phyloP scores from a whole-genome alignment of 805 yeast species.

The Candida cerambycidarum region DNA sequence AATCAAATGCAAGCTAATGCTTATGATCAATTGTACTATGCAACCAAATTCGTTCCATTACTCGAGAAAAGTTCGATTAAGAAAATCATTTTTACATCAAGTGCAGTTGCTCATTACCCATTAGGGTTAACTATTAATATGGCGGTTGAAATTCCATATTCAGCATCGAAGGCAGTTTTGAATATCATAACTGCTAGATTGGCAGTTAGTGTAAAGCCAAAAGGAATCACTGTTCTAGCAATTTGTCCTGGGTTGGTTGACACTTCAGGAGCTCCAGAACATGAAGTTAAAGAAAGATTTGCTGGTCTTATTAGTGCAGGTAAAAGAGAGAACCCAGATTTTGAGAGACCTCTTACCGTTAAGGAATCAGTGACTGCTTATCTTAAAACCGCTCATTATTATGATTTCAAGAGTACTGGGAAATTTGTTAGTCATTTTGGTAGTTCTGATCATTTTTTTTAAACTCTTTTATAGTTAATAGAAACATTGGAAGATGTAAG shows the following conservation, averaged over 20 bases:
- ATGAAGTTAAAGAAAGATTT: neutral
- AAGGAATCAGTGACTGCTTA: neutral
- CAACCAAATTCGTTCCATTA: slow-evolving; percentile 8
- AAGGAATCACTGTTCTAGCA: slow-evolving; percentile 5
- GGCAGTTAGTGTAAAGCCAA: slow-evolving; percentile 2
- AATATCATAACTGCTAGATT: slow-evolving; percentile 1
- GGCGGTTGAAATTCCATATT: neutral
- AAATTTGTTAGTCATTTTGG: slow-evolving; percentile 4
- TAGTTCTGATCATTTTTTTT: neutral
- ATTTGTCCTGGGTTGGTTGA: slow-evolving; percentile 10
- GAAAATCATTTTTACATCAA: slow-evolving; percentile 3
- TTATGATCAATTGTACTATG: slow-evolving; percentile 8
- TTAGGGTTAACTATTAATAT: neutral
- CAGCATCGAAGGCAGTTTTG: slow-evolving; percentile 9
- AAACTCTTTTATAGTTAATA: too few relatives aligned
- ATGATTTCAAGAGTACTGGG: slow-evolving; percentile 2
- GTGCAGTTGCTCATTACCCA: neutral
- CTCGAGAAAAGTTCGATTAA: slow-evolving; percentile 6
- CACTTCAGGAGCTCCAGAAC: neutral
- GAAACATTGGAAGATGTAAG: too few relatives aligned
- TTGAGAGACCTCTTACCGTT: neutral
- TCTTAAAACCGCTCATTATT: slow-evolving; percentile 5
- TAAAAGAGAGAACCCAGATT: slow-evolving; percentile 3
- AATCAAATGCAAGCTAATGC: neutral
- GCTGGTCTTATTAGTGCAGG: neutral